phyloP scores from a whole-genome alignment of 768 basidiomycete species.

The Leccinum uliginosum region DNA sequence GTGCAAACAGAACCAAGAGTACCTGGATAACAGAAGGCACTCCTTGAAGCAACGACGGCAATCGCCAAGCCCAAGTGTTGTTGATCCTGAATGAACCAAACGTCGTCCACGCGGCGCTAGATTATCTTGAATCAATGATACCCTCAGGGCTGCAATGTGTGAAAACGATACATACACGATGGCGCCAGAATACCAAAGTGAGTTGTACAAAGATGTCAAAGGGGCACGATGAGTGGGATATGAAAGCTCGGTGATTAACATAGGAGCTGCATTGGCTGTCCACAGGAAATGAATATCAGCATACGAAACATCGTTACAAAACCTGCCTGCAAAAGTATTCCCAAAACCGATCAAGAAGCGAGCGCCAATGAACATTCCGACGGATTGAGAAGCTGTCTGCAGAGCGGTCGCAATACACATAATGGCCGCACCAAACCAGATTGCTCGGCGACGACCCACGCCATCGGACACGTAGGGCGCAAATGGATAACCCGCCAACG shows the following conservation, averaged over 20 bases:
- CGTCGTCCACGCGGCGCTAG: slow-evolving; percentile 73
- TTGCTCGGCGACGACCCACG: slow-evolving; percentile 59
- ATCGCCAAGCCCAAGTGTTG: slow-evolving; percentile 75
- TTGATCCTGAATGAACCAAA: slow-evolving; percentile 73
- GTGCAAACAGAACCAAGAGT: slow-evolving; percentile 58
- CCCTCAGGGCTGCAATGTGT: neutral
- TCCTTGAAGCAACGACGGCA: slow-evolving; percentile 71
- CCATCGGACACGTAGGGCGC: slow-evolving; percentile 69
- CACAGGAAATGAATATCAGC: neutral
- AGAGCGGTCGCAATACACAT: slow-evolving; percentile 66
- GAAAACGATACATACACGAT: slow-evolving; percentile 48
- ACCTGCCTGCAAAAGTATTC: slow-evolving; percentile 59
- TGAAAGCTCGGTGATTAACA: slow-evolving; percentile 78
- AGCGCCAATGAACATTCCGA: slow-evolving; percentile 81
- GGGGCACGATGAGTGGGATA: slow-evolving; percentile 80
- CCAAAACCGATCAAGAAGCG: slow-evolving; percentile 78
- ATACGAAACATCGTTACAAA: neutral
- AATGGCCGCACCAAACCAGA: slow-evolving; percentile 63
- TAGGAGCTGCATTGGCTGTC: slow-evolving; percentile 66
- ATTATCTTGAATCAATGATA: neutral
- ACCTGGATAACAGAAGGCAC: slow-evolving; percentile 69
- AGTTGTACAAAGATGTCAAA: slow-evolving; percentile 75
- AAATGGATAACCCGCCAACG: slow-evolving; percentile 66
- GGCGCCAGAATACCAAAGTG: slow-evolving; percentile 84
- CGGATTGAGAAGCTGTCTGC: slow-evolving; percentile 64